A percentile compares a stretch with the other conserved stretches of the same genome.
Conservation (phyloP, 306 rosid genomes). For the Macrotyloma uniflorum region DNA sequence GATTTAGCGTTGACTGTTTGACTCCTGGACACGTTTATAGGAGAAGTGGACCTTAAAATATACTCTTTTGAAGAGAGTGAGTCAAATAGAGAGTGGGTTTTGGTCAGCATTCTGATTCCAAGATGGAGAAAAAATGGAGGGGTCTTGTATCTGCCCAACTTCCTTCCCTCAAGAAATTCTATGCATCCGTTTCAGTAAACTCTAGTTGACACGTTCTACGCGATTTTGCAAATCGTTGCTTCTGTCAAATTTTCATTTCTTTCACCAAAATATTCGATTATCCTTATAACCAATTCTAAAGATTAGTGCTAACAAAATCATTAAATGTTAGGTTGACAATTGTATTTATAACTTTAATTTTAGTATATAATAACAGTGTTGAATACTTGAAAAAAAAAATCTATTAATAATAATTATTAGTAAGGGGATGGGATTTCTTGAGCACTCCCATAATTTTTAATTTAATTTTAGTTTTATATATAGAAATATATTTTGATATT, state of each 20-base stretch:
- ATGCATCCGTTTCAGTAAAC: not conserved
- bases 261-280: not conserved
- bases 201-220: not conserved
- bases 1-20: conserved; percentile 24
- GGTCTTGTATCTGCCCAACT: not conserved
- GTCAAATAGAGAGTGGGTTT: conserved; percentile 11
- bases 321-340: no score
- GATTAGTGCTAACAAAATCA: no score
- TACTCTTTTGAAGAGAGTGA: not conserved
- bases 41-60: not conserved
- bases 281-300: no score
- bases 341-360: no score
- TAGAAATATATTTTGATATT: no score
- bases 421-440: no score
- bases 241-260: not conserved
- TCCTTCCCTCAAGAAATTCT: not conserved
- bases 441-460: no score
- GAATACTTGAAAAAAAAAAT: no score
- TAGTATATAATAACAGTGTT: no score
- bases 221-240: not conserved
- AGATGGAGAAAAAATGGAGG: not conserved
- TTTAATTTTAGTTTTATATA: no score
- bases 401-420: no score
- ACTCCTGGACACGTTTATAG: conserved; percentile 32
- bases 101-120: conserved; percentile 18